These are phyloP conservation scores for Kluyveromyces aestuarii DNA, from an alignment of 805 yeast genomes.

Conservation along the genomic window DNA sequence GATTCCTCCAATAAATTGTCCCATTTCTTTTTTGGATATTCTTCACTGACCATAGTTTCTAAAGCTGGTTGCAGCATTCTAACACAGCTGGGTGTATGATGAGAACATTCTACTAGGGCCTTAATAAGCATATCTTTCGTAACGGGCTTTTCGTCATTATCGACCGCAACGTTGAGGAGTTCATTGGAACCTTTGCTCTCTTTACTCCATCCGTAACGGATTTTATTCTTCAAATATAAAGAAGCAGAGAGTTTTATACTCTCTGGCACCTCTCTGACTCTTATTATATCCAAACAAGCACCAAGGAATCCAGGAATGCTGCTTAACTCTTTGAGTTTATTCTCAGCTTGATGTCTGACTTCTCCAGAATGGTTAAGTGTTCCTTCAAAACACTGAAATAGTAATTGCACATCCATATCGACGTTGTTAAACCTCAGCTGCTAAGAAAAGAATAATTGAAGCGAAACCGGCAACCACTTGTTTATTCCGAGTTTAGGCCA, in stretches of 20 bases:
- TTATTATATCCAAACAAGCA: conserved; percentile 71
- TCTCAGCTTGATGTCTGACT: conserved; percentile 61
- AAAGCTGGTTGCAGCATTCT: conserved; percentile 44
- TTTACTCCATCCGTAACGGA: conserved; percentile 53
- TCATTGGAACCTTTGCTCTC: conserved; percentile 19
- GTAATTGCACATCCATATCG: conserved; percentile 55
- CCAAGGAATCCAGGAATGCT: conserved; percentile 63
- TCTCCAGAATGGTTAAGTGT: conserved; percentile 62
- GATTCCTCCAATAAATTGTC: conserved; percentile 41
- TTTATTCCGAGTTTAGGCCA: not conserved
- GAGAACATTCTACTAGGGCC: conserved; percentile 44
- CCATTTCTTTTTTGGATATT: conserved; percentile 44
- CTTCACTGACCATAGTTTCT: conserved; percentile 40
- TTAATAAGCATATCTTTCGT: conserved; percentile 62
- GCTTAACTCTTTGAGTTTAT: conserved; percentile 49
- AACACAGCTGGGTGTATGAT: conserved; percentile 31
- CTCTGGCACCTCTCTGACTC: conserved; percentile 40
- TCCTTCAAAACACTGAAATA: conserved; percentile 70
- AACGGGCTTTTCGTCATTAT: conserved; percentile 62
- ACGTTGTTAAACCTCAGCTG: not conserved
- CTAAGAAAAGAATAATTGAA: not conserved
- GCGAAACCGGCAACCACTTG: not conserved
- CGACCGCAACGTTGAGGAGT: conserved; percentile 32
- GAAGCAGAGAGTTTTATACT: conserved; percentile 65
- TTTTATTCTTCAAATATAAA: conserved; percentile 71